Percentiles rank a stretch among this genome's conserved stretches.
Conservation (phyloP, 495 filamentous ascomycete species). For the Hypomontagnella monticulosa region DNA sequence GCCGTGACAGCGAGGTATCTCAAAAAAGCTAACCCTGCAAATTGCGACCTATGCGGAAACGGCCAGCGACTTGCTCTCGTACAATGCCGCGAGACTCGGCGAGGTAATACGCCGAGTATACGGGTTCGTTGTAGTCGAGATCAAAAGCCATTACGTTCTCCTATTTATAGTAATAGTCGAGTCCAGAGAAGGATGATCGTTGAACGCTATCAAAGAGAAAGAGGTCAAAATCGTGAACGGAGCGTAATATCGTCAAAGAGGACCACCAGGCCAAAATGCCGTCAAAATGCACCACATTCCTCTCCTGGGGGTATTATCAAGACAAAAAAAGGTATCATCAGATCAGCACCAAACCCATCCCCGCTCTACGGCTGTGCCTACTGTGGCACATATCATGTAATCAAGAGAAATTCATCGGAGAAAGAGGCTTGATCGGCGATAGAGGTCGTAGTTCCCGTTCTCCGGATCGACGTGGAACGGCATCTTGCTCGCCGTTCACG, state of each 20-base stretch:
- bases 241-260: conserved; percentile 41
- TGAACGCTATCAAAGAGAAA: conserved; percentile 25
- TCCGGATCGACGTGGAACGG: conserved; percentile 46
- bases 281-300: conserved; percentile 26
- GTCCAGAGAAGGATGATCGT: conserved; percentile 6
- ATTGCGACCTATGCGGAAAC: not conserved
- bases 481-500: conserved; percentile 52
- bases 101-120: not conserved
- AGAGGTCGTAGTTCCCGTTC: conserved; percentile 62
- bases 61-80: not conserved
- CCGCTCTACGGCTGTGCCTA: conserved; percentile 18
- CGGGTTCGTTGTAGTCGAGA: conserved; percentile 1
- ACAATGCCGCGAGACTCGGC: not conserved
- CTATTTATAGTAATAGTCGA: conserved; percentile 3
- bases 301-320: conserved; percentile 41
- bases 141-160: not conserved
- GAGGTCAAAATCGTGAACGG: conserved; percentile 35
- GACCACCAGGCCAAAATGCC: conserved; percentile 34
- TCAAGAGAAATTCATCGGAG: conserved; percentile 68
- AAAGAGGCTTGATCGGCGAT: conserved; percentile 77
- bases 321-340: conserved; percentile 38
- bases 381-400: not conserved
- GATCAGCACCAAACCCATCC: conserved; percentile 16
- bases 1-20: conserved; percentile 16
- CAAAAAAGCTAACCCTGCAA: not conserved